A percentile compares a stretch with the other conserved stretches of the same genome.
These are phyloP conservation scores for Aquilaria yunnanensis DNA, from an alignment of 345 rosid species.

Conservation along the genomic window DNA sequence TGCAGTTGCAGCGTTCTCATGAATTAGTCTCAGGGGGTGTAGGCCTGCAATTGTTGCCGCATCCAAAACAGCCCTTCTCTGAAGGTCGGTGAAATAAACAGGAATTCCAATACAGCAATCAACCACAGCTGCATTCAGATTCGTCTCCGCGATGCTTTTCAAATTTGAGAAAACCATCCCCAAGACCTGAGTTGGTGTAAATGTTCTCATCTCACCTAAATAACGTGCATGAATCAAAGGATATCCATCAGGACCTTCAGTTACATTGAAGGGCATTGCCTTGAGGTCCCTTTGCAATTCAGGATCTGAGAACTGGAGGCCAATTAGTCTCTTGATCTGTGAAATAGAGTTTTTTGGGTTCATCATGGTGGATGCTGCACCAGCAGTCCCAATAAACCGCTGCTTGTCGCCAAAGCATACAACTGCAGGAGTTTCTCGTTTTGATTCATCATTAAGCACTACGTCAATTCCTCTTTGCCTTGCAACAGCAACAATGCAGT, in stretches of 20 bases:
- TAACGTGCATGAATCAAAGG: constrained; percentile 83
- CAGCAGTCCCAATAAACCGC: constrained; percentile 94
- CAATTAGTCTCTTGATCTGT: constrained; percentile 81
- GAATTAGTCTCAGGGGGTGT: constrained; percentile 79
- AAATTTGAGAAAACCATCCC: constrained; percentile 85
- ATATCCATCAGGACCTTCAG: constrained; percentile 84
- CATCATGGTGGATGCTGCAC: constrained; percentile 93
- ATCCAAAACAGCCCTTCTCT: constrained; percentile 89
- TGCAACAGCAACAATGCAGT: constrained; percentile 92
- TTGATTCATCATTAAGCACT: constrained; percentile 95
- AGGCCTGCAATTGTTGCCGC: constrained; percentile 93
- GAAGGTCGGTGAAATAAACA: constrained; percentile 82
- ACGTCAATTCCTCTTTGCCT: constrained; percentile 99
- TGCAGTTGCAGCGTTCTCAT: constrained; percentile 94
- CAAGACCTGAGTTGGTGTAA: constrained; percentile 88
- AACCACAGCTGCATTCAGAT: constrained; percentile 75
- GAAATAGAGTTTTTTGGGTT: constrained; percentile 92
- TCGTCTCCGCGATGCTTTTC: constrained; percentile 84
- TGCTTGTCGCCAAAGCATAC: constrained; percentile 98
- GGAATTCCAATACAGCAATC: constrained; percentile 98
- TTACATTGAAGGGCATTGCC: constrained; percentile 59
- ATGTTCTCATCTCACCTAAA: constrained; percentile 71
- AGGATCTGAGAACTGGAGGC: constrained; percentile 77
- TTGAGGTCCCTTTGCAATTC: constrained; percentile 87
- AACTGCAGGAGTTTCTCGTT: constrained; percentile 94